These are phyloP conservation scores for Colletotrichum limetticola DNA, from an alignment of 2,329 filamentous ascomycete genomes.

Conservation along the genomic window DNA sequence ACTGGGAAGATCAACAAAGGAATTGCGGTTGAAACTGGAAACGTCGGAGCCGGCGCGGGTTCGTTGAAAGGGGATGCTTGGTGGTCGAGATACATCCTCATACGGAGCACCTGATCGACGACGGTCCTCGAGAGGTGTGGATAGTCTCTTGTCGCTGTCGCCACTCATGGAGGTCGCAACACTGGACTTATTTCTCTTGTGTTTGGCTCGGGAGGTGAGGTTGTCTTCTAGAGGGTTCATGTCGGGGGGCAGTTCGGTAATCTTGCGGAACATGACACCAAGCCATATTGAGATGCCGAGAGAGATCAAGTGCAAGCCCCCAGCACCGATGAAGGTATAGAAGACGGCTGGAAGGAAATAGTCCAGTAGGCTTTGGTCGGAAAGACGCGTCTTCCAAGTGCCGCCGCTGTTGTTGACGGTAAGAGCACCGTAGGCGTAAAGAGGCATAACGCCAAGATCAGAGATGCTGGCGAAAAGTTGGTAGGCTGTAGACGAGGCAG, in stretches of 20 bases:
- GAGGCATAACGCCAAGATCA: conserved; percentile 68
- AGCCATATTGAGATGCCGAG: conserved; percentile 80
- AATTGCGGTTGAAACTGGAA: conserved; percentile 64
- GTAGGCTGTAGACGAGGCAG: conserved; percentile 87
- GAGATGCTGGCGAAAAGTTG: conserved; percentile 83
- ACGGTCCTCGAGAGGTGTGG: conserved; percentile 54
- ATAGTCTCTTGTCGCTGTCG: conserved; percentile 69
- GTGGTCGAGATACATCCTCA: conserved; percentile 58
- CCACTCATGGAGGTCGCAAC: conserved; percentile 57
- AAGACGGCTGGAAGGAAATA: conserved; percentile 75
- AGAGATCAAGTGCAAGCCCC: conserved; percentile 76
- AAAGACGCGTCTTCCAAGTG: conserved; percentile 76
- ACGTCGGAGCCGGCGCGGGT: conserved; percentile 74
- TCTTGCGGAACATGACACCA: conserved; percentile 82
- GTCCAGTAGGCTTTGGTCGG: conserved; percentile 63
- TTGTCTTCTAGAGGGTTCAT: conserved; percentile 94
- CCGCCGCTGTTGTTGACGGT: conserved; percentile 55
- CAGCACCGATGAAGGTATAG: conserved; percentile 72
- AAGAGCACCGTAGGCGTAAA: conserved; percentile 67
- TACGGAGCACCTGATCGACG: conserved; percentile 56
- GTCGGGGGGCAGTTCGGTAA: conserved; percentile 85
- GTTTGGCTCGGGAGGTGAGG: conserved; percentile 76
- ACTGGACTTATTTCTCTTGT: conserved; percentile 79
- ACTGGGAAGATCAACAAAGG: conserved; percentile 64
- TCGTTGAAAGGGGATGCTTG: conserved; percentile 81